Evolutionary conservation across 202 grass and related monocot genomes (phyloP).

Genomic region (Cymbopogon flexuosus): DNA sequence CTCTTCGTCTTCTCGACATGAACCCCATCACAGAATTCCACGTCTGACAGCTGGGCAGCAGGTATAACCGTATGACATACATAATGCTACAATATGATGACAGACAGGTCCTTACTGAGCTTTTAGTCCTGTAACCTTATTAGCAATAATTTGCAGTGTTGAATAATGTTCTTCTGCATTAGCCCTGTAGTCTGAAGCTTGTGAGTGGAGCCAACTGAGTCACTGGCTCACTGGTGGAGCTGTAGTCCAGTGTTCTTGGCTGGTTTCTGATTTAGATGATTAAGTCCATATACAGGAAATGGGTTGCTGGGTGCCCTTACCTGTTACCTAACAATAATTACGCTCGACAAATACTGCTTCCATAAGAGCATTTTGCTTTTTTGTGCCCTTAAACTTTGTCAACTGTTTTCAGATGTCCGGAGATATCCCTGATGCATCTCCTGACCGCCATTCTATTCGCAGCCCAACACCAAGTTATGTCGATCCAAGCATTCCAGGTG

Average conservation of each 20-base stretch:
- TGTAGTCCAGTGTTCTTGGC: background rate
- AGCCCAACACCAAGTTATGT: conserved; percentile 86
- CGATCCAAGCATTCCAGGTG: conserved; percentile 96
- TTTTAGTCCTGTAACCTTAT: no score
- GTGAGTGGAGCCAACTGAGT: background rate
- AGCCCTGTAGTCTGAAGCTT: no score
- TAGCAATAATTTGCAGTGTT: no score
- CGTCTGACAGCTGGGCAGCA: conserved; percentile 71
- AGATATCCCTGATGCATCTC: conserved; percentile 90
- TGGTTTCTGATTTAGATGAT: background rate
- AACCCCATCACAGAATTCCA: conserved; percentile 75
- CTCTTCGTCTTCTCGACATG: conserved; percentile 81
- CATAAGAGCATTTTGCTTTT: conserved; percentile 15
- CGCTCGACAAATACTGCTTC: background rate
- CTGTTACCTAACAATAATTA: background rate
- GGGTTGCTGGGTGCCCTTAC: background rate
- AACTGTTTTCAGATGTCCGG: conserved; percentile 62
- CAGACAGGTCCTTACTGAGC: no score
- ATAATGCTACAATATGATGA: no score
- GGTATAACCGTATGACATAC: no score
- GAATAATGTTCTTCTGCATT: no score
- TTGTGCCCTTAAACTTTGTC: conserved; percentile 32
- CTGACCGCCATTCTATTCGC: conserved; percentile 89
- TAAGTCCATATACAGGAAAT: background rate
- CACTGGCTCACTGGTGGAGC: background rate